Conservation (phyloP, 2,329 filamentous ascomycete species). For the Aspergillus pseudoterreus region DNA sequence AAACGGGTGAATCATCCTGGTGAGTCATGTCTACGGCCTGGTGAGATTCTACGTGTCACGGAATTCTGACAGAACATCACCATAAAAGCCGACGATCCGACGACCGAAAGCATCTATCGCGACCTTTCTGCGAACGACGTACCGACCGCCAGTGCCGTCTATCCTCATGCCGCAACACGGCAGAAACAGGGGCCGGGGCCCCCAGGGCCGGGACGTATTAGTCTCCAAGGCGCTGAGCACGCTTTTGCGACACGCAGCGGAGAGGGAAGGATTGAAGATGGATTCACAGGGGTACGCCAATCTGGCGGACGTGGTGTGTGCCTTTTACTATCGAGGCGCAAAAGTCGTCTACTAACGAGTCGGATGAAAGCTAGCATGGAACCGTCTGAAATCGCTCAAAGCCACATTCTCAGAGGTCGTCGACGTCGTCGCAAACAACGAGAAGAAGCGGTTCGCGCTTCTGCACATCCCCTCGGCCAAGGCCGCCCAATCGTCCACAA, state of each 20-base stretch:
- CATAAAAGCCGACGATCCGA: background rate
- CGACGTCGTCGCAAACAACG: constrained; percentile 66
- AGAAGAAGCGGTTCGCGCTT: constrained; percentile 88
- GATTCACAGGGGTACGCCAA: constrained; percentile 59
- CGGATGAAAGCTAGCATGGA: constrained; percentile 51
- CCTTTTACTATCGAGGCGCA: background rate
- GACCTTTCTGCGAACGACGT: background rate
- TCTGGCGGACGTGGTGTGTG: constrained; percentile 54
- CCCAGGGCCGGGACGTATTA: constrained; percentile 30
- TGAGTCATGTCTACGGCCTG: background rate
- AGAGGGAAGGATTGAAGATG: constrained; percentile 57
- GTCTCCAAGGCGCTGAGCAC: constrained; percentile 40
- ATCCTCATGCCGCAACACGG: constrained; percentile 5
- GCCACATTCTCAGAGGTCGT: constrained; percentile 73
- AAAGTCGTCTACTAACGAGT: background rate
- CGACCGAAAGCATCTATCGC: background rate
- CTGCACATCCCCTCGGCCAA: constrained; percentile 49
- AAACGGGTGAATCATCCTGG: background rate
- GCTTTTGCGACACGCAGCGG: constrained; percentile 60
- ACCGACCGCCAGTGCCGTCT: background rate
- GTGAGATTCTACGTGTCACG: too few relatives aligned
- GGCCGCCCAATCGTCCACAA: constrained; percentile 2
- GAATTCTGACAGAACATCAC: too few relatives aligned
- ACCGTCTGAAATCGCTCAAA: constrained; percentile 63
- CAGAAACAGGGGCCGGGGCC: constrained; percentile 7